Base-by-base conservation (phyloP, 495 filamentous ascomycete species). In the Aspergillus baeticus region DNA sequence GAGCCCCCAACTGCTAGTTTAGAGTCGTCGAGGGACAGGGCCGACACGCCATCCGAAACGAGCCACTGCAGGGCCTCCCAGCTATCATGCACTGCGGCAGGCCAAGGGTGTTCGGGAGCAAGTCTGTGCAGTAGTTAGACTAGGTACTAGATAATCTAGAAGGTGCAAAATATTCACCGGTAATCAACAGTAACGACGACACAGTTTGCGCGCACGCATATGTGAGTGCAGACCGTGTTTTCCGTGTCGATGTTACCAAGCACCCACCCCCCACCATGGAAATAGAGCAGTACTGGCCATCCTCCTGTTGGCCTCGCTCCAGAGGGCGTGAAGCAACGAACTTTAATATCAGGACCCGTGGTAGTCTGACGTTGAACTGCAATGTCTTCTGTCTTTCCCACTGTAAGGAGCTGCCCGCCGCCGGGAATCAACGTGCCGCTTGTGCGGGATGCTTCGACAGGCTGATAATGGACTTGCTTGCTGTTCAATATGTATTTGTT, bases 211-310 rank as follows among this genome's bases (percentile, higher is more conserved):
- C 79, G 65, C 23, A 65, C 66, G 53, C 81, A 83, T 10, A 84
- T 62, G 57, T 84, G 77, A 35, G 77, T 76, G 49, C 78, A 81
- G n/a, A 84, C 78, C 20, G 74, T 71, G 48, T 83, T 84, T 66
- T 83, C 81, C 1, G 81, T 83, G 41, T 83, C 73, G 37, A 84
- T 82, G 37, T 78, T 81, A 0, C 81, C 81, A 38, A 84, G 54
- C 10, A 84, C 81, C 81, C 81, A 84, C 10, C 81, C 81, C 2
- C 81, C 81, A 11, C 82, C 82, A 55, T 85, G 82, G 60, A 80
- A 78, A 59, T 82, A 85, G 3, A 85, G 52, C 67, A 81, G 74
- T 18, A 80, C 76, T 3, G 81, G 79, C 80, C 80, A 85, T 53
- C 82, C 82, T 1, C 55, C 60, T 6, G 63, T 63, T 0, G 82